Evolutionary conservation across 2,329 filamentous ascomycete genomes (phyloP), one percentile per base, ranked within the genome.

Genomic region (Claviceps africana): DNA sequence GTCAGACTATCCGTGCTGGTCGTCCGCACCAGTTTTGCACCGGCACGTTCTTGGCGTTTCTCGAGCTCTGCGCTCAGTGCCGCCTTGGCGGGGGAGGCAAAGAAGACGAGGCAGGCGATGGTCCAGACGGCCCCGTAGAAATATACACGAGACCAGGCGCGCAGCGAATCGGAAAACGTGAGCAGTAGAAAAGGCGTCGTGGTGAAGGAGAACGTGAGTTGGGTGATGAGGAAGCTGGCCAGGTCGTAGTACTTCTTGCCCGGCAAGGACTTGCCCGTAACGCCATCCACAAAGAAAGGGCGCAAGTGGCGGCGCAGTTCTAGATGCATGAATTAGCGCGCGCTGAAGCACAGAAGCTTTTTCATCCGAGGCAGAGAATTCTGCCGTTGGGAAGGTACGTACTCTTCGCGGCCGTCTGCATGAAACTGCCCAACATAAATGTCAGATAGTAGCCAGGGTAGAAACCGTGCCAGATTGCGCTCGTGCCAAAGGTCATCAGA

Each of bases 391-490:
- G 8, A 10, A 6, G 17, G 15, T n/a, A 76, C 85, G 66, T 74
- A 96, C 90, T 89, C 74, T 98, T 98, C 52, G 93, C 90, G 19
- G 84, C 84, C 2, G 89, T 96, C 65, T 98, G 93, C 31, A 96
- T 79, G 58, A 98, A 86, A 56, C 88, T 89, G 1, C 87, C 93
- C 8, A 97, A 76, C 42, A 97, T 71, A 62, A 98, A 98, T 5
- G 85, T 78, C 55, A 98, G 70, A 67, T 97, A 97, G 68, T 98
- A 98, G 6, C 93, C 93, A 0, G 93, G 91, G 59, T 95, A 94
- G 69, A 98, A 98, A 31, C 93, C 93, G 64, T 98, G 93, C 93
- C 93, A 98, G 59, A 97, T 84, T 3, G 93, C 91, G 62, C 89
- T 95, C 21, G 93, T 97, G 7, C 82, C 79, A 65, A 98, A 98